Evolutionary conservation across 139 green algal genomes (phyloP), one percentile per base, ranked within the genome.

Genomic region (Tetratostichococcus sp.): DNA sequence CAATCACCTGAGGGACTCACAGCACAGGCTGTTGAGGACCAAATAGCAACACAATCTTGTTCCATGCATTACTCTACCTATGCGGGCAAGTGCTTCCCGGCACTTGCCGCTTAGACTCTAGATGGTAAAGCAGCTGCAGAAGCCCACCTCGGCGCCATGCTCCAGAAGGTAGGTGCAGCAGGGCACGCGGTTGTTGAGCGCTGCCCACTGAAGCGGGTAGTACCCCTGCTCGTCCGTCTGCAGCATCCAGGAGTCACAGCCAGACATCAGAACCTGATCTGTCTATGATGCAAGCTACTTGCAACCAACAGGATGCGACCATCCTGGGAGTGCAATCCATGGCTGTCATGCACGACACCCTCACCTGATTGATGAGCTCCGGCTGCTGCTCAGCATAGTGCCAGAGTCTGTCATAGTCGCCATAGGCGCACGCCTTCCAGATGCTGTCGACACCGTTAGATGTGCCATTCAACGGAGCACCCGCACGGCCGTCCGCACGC

Each of bases 141-240:
- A 23, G 23, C 33, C 89, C 22, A 94, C 71, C 6, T 81, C 39
- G 0, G 84, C 88, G 1, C 87, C 85, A 4, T 88, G 75, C 23
- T 88, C 80, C 1, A 98, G 65, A 21, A 98, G 77, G 35, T 87
- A 93, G 2, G 72, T 89, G 14, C 87, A 79, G 19, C 92, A 83
- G 0, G 80, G 83, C 8, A 94, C 85, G 8, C 90, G 85, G 74
- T 97, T 97, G 89, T 98, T 98, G 23, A 98, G 82, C 5, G 94
- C 91, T 1, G 93, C 94, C 94, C 94, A 98, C 72, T 98, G 91
- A 33, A 95, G 76, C 1, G 82, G 77, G 75, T 73, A 83, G 65
- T 87, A 92, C 1, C 88, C 91, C 70, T 89, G 80, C 35, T 90
- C 88, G 57, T 96, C 90, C 5, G 87, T 80, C 28, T 70, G 72